Evolutionary conservation across 1,139 yeast genomes (phyloP).

Genomic region (Diutina ranongensis): DNA sequence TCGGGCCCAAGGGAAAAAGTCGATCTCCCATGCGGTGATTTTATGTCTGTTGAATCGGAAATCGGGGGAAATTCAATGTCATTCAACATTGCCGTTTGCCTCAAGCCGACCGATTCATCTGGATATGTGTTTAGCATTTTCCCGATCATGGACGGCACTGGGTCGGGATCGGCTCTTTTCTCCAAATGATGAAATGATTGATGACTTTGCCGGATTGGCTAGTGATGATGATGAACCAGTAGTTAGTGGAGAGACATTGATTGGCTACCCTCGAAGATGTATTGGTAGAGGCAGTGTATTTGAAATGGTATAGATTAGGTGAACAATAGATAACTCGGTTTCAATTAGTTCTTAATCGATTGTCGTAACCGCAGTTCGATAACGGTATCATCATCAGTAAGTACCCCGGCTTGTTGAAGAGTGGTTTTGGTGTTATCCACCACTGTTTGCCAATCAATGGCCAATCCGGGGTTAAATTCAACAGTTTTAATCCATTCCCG

Average conservation of each 20-base stretch:
- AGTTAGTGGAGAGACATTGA: not conserved
- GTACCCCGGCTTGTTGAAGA: slow-evolving; percentile 53
- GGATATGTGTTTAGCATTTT: not conserved
- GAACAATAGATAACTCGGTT: no score
- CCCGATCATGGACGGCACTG: slow-evolving; percentile 1
- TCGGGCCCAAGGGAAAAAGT: not conserved
- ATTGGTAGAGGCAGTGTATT: not conserved
- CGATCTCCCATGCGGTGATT: not conserved
- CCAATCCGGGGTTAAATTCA: slow-evolving; percentile 39
- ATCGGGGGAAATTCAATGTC: slow-evolving; percentile 2
- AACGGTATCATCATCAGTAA: slow-evolving; percentile 24
- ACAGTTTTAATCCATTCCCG: slow-evolving; percentile 73
- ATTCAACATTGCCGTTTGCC: not conserved
- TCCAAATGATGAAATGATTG: not conserved
- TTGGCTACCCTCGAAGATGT: not conserved
- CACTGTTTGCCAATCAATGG: slow-evolving; percentile 39
- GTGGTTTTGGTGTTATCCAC: slow-evolving; percentile 48
- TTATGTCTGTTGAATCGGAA: slow-evolving; percentile 4
- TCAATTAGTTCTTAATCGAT: no score
- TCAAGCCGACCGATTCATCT: not conserved
- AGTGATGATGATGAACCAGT: not conserved
- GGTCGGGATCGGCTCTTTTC: slow-evolving; percentile 3
- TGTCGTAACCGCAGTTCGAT: slow-evolving; percentile 16
- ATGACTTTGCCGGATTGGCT: not conserved
- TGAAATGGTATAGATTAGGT: not conserved